phyloP scores from a whole-genome alignment of 1,139 yeast species.

The Pichia sp. region DNA sequence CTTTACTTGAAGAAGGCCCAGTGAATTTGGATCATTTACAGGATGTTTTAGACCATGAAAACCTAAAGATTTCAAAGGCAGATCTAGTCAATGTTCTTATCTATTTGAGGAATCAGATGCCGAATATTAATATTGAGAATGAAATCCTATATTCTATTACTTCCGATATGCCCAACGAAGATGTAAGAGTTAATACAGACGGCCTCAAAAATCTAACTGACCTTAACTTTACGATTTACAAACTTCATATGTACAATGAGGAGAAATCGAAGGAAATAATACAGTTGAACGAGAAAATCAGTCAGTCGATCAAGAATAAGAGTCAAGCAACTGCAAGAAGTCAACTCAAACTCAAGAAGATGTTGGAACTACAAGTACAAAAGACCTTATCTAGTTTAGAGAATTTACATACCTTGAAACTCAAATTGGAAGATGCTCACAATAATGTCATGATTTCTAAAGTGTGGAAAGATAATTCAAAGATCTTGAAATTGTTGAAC shows the following conservation, averaged over 20 bases:
- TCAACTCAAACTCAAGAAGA: constrained; percentile 25
- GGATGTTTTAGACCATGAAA: background rate
- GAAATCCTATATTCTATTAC: background rate
- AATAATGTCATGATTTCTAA: constrained; percentile 35
- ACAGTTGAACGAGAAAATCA: constrained; percentile 11
- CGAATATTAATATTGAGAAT: background rate
- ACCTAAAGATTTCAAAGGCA: constrained; percentile 9
- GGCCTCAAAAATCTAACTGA: constrained; percentile 26
- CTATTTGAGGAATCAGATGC: constrained; percentile 21
- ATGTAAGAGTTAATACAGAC: constrained; percentile 12
- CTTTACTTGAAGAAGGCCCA: constrained; percentile 3
- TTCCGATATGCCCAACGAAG: background rate
- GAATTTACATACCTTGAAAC: constrained; percentile 35
- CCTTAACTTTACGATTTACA: constrained; percentile 25
- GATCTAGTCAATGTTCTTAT: constrained; percentile 23
- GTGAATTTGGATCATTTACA: constrained; percentile 6
- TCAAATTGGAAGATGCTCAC: constrained; percentile 44
- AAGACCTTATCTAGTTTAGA: constrained; percentile 31
- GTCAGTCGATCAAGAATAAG: constrained; percentile 13
- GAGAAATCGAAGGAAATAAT: constrained; percentile 12
- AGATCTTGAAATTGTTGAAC: constrained; percentile 38
- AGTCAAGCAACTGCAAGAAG: constrained; percentile 23
- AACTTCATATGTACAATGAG: constrained; percentile 19
- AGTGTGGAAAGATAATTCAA: constrained; percentile 35
- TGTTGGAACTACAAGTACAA: constrained; percentile 31